Percentiles rank a stretch among this genome's conserved stretches.
Evolutionary conservation across 2,329 filamentous ascomycete species (phyloP).

Genomic region (Hawksworthiomyces lignivorus): DNA sequence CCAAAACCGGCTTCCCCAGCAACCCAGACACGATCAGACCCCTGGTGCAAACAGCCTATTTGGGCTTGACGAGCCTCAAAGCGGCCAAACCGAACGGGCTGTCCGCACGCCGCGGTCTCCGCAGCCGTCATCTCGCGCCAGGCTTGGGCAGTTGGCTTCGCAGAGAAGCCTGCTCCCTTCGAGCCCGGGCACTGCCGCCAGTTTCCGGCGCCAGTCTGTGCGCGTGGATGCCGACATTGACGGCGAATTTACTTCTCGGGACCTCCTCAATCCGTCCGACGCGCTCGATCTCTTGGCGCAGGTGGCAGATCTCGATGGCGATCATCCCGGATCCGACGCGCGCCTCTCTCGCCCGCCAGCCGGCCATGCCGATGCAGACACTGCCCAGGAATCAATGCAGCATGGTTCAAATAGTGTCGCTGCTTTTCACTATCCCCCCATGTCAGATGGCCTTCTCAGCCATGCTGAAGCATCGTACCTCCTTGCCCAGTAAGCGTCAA

Average conservation of each 20-base stretch:
- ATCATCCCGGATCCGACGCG: background rate
- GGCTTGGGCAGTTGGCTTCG: background rate
- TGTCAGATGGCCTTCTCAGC: conserved; percentile 24
- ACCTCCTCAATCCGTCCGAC: conserved; percentile 34
- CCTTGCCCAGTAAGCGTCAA: conserved; percentile 19
- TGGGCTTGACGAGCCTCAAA: background rate
- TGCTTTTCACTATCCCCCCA: conserved; percentile 22
- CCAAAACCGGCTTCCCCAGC: background rate
- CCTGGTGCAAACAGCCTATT: background rate
- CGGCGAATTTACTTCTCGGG: conserved; percentile 31
- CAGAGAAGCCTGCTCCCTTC: background rate
- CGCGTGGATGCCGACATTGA: conserved; percentile 21
- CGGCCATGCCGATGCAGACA: background rate
- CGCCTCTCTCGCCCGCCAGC: background rate
- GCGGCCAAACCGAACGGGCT: no score
- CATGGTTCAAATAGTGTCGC: background rate
- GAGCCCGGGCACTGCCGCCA: background rate
- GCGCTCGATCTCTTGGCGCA: conserved; percentile 33
- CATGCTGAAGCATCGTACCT: conserved; percentile 20
- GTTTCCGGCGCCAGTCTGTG: background rate
- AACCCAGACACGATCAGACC: background rate
- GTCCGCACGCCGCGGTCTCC: no score
- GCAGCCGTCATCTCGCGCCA: background rate
- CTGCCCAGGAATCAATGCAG: background rate
- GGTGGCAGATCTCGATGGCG: conserved; percentile 29